Conservation (phyloP, 768 basidiomycete species). For the Pilatotrama ljubarskyi region DNA sequence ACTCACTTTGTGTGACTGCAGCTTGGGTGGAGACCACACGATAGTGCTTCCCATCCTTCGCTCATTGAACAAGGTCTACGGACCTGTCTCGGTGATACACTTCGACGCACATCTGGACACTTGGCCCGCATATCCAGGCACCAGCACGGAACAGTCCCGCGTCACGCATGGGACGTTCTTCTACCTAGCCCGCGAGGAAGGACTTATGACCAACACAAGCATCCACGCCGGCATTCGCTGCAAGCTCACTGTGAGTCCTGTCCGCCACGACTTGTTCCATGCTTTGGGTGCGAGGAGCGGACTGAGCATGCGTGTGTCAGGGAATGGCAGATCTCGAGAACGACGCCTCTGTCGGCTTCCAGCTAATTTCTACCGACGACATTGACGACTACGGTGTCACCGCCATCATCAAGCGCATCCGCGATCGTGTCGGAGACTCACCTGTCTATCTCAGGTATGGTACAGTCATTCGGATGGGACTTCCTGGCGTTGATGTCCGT, state of each 20-base stretch:
- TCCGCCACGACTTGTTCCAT: not conserved
- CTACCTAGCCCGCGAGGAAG: conserved; percentile 74
- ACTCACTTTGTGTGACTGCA: conserved; percentile 10
- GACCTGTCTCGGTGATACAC: conserved; percentile 80
- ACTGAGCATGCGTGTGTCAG: conserved; percentile 34
- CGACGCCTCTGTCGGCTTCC: conserved; percentile 75
- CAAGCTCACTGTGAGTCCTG: conserved; percentile 47
- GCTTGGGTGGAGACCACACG: conserved; percentile 82
- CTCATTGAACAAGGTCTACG: conserved; percentile 75
- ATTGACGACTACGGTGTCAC: conserved; percentile 77
- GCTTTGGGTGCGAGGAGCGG: not conserved
- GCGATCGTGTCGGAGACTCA: conserved; percentile 65
- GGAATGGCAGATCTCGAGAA: conserved; percentile 62
- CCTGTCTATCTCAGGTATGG: conserved; percentile 71
- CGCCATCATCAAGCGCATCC: conserved; percentile 70
- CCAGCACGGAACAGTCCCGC: conserved; percentile 55
- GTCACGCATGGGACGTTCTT: conserved; percentile 90
- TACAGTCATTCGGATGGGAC: not conserved
- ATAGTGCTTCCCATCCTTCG: conserved; percentile 86
- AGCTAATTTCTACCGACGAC: conserved; percentile 77
- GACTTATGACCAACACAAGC: conserved; percentile 68
- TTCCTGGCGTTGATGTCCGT: not conserved
- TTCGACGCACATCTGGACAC: conserved; percentile 82
- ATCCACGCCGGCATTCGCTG: conserved; percentile 88
- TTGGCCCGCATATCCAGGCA: conserved; percentile 45